Evolutionary conservation across 768 basidiomycete genomes (phyloP).

Genomic region (Phylloporus arenicola): DNA sequence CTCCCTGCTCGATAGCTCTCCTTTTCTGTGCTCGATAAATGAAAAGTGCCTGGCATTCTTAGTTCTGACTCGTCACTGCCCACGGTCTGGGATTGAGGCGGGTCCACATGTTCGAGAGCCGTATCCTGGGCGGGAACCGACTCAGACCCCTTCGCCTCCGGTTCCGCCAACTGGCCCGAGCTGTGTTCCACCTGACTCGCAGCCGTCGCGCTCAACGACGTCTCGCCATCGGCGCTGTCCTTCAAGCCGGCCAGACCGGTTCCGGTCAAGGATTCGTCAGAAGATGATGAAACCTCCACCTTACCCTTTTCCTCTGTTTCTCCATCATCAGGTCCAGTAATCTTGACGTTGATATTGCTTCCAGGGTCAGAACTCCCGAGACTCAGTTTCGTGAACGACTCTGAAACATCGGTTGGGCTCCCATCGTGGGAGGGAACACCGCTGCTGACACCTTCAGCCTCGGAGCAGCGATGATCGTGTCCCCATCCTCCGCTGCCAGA

Average conservation of each 20-base stretch:
- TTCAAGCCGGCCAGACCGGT: conserved; percentile 13
- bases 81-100: conserved; percentile 1
- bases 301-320: conserved; percentile 21
- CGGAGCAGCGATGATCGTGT: conserved; percentile 25
- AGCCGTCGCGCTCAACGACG: conserved; percentile 2
- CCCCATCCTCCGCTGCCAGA: conserved; percentile 35
- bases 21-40: conserved; percentile 17
- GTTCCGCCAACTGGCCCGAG: conserved; percentile 1
- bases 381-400: conserved; percentile 24
- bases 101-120: conserved; percentile 1
- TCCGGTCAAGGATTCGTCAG: conserved; percentile 19
- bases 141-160: not conserved
- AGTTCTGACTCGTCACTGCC: conserved; percentile 30
- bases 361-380: conserved; percentile 32
- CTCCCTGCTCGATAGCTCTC: not conserved
- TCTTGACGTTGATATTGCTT: conserved; percentile 38
- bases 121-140: not conserved
- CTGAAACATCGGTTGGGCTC: conserved; percentile 17
- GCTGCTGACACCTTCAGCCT: conserved; percentile 27
- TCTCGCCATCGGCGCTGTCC: not conserved
- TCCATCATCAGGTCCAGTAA: conserved; percentile 29
- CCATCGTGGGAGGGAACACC: conserved; percentile 33
- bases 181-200: not conserved
- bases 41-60: conserved; percentile 52
- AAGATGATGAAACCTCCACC: conserved; percentile 16